Conservation (phyloP, 1,284 basidiomycete genomes). For the Fomitopsis betulina region DNA sequence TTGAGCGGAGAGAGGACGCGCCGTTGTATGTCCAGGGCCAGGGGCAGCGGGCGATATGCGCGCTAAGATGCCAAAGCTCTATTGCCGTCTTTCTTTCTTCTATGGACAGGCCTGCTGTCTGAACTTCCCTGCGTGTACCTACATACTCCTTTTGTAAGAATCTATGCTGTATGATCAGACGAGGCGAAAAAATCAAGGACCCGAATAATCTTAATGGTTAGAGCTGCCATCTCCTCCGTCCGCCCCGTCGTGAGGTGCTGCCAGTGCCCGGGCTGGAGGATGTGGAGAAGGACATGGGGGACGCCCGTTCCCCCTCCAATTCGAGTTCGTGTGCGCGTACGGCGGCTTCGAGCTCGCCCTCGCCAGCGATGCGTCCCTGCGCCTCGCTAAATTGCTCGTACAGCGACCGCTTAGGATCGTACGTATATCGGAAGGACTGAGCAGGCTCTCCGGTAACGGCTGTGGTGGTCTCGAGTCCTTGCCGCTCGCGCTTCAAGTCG, state of each 20-base stretch:
- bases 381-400: constrained; percentile 81
- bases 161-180: background rate
- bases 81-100: background rate
- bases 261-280: background rate
- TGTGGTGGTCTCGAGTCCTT: constrained; percentile 81
- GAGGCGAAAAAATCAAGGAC: background rate
- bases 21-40: background rate
- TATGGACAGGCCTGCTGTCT: background rate
- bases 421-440: constrained; percentile 57
- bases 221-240: background rate
- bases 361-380: constrained; percentile 46
- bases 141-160: background rate
- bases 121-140: background rate
- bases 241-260: background rate
- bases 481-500: constrained; percentile 89
- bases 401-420: constrained; percentile 79
- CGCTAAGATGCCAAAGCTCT: background rate
- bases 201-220: background rate
- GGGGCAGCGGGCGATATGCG: too few relatives aligned
- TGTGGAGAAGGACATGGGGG: background rate
- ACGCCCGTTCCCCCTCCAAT: background rate
- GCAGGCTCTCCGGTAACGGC: constrained; percentile 77
- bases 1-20: background rate
- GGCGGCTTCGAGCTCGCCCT: constrained; percentile 53
- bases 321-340: constrained; percentile 27